A percentile compares a stretch with the other conserved stretches of the same genome.
Evolutionary conservation across 208 protist species (phyloP).

Genomic region (Acanthamoeba culbertsoni): DNA sequence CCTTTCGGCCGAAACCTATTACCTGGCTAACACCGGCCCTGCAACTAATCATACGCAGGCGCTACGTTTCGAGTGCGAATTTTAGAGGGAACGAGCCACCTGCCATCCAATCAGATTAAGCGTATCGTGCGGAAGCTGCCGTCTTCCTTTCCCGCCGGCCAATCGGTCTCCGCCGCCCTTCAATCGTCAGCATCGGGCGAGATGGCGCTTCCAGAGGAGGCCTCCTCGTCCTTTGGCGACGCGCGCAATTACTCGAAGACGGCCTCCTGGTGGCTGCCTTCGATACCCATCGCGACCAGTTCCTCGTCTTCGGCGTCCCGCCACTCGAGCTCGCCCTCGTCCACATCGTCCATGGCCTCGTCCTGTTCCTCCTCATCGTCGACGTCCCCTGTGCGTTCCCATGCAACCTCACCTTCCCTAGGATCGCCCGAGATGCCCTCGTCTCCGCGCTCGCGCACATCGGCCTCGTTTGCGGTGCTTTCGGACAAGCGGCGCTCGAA

Average conservation of each 20-base stretch:
- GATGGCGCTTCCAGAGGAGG: neutral
- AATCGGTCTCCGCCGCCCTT: no score
- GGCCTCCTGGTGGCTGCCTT: neutral
- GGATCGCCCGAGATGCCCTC: neutral
- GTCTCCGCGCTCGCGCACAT: neutral
- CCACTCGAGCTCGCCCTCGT: neutral
- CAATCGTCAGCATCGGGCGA: neutral
- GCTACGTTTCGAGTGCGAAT: conserved; percentile 25
- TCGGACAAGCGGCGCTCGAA: neutral
- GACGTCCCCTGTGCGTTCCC: neutral
- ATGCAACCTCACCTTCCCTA: neutral
- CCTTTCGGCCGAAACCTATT: no score
- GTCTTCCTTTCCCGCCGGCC: neutral
- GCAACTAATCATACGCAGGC: neutral
- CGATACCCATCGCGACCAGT: neutral
- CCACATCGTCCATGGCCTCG: neutral
- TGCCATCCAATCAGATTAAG: conserved; percentile 32
- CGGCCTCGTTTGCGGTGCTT: neutral
- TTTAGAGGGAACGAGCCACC: neutral
- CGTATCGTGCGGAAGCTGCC: neutral
- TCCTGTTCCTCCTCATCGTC: neutral
- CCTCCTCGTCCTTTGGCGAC: neutral
- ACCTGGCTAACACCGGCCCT: no score
- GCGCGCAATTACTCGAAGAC: neutral
- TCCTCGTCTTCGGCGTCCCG: neutral